Percentiles rank a stretch among this genome's conserved stretches.
phyloP scores from a whole-genome alignment of 768 basidiomycete genomes.

The Pleurotus salmoneostramineus region DNA sequence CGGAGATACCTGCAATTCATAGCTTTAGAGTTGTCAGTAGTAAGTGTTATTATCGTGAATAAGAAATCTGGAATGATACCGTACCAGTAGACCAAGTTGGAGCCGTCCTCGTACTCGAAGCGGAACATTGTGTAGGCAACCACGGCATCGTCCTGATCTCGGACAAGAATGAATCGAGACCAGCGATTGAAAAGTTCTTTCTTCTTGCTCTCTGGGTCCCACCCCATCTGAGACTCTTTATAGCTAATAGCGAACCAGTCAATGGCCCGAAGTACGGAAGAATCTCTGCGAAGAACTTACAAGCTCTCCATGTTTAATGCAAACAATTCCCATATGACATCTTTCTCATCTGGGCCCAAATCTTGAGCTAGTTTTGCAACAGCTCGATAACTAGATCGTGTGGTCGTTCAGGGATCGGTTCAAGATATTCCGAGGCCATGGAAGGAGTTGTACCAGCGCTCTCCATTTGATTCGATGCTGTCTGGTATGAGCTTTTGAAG shows the following conservation, averaged over 20 bases:
- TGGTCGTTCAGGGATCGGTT: not conserved
- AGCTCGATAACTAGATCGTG: not conserved
- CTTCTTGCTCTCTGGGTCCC: constrained; percentile 53
- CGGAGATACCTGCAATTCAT: constrained; percentile 67
- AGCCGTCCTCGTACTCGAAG: constrained; percentile 64
- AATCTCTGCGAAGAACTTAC: constrained; percentile 22
- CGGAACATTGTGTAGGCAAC: constrained; percentile 59
- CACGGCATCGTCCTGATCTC: constrained; percentile 9
- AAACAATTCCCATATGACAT: constrained; percentile 48
- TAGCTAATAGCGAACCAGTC: constrained; percentile 33
- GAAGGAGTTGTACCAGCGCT: not conserved
- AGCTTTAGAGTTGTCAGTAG: constrained; percentile 37
- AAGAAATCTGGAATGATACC: constrained; percentile 6
- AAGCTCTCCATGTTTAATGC: constrained; percentile 55
- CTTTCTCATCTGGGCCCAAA: constrained; percentile 29
- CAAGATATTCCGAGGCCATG: not conserved
- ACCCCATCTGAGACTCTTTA: constrained; percentile 56
- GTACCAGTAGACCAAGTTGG: constrained; percentile 71
- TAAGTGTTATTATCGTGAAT: too few species aligned
- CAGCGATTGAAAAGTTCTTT: constrained; percentile 55
- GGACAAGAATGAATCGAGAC: constrained; percentile 59
- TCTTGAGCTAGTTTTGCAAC: constrained; percentile 17
- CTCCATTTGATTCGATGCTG: not conserved
- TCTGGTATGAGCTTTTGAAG: not conserved
- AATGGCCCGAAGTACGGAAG: not conserved